phyloP scores from a whole-genome alignment of 331 rosid species.

The Dryas integrifolia region DNA sequence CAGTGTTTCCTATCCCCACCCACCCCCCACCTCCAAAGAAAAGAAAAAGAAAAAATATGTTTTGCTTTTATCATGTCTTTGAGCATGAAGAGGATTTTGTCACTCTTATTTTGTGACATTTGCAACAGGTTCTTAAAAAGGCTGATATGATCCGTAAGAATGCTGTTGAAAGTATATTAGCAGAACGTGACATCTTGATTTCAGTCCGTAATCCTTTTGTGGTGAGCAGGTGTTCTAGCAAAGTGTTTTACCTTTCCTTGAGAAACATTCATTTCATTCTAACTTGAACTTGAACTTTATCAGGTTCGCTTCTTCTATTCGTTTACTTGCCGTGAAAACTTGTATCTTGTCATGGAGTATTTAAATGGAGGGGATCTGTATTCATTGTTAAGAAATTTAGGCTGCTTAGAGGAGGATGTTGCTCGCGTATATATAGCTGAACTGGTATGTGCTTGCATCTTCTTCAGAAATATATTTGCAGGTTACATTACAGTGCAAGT shows the following conservation, averaged over 20 bases:
- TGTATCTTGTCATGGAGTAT: slow-evolving; percentile 99
- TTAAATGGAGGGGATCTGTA: slow-evolving; percentile 96
- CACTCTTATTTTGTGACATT: slow-evolving; percentile 5
- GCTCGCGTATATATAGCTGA: slow-evolving; percentile 97
- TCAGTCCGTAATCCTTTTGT: slow-evolving; percentile 99
- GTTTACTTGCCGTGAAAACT: slow-evolving; percentile 89
- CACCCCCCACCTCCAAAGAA: neutral
- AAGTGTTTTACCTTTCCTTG: slow-evolving; percentile 23
- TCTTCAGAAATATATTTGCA: slow-evolving; percentile 10
- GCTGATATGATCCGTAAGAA: slow-evolving; percentile 99
- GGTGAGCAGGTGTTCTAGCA: slow-evolving; percentile 70
- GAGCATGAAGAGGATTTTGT: slow-evolving; percentile 11
- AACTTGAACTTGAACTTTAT: slow-evolving; percentile 29
- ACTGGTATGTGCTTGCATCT: slow-evolving; percentile 59
- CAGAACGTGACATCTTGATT: slow-evolving; percentile 96
- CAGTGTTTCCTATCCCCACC: neutral
- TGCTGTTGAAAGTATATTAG: slow-evolving; percentile 99
- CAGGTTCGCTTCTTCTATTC: slow-evolving; percentile 99
- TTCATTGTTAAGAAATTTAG: slow-evolving; percentile 92
- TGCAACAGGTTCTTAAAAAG: slow-evolving; percentile 66
- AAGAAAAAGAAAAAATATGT: neutral
- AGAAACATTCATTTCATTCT: slow-evolving; percentile 26
- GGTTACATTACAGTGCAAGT: slow-evolving; percentile 16
- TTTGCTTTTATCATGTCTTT: neutral
- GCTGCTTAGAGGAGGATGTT: slow-evolving; percentile 90